Conservation (phyloP, 768 basidiomycete genomes). For the Albatrellus ellisii region DNA sequence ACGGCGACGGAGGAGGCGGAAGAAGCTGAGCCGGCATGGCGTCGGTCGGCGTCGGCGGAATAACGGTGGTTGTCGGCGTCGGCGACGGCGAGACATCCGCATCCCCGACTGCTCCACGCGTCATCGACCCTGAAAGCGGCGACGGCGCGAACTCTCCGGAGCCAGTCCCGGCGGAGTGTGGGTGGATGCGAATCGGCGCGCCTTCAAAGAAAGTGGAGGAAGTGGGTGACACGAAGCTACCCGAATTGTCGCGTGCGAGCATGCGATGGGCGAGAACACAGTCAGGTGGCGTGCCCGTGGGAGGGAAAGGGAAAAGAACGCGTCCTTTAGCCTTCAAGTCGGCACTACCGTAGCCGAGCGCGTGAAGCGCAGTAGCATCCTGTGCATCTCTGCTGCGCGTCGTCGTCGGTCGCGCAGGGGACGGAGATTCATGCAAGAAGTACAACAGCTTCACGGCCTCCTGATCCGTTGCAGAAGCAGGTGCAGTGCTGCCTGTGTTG, state of each 20-base stretch:
- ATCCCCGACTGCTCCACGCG: too few species aligned
- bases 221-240: conserved; percentile 31
- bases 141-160: conserved; percentile 3
- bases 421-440: conserved; percentile 75
- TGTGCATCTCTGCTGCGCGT: conserved; percentile 31
- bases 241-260: conserved; percentile 22
- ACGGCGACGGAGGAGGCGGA: conserved; percentile 7
- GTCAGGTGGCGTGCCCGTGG: conserved; percentile 14
- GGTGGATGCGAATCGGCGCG: too few species aligned
- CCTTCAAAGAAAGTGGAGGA: conserved; percentile 11
- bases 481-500: conserved; percentile 22
- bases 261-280: conserved; percentile 9
- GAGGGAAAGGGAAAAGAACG: conserved; percentile 45
- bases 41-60: conserved; percentile 13
- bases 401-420: conserved; percentile 50
- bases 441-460: conserved; percentile 84
- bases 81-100: conserved; percentile 1
- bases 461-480: conserved; percentile 41
- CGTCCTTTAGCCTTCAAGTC: conserved; percentile 49
- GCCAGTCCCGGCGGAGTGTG: conserved; percentile 6
- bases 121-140: conserved; percentile 3
- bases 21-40: conserved; percentile 1
- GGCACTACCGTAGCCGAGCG: conserved; percentile 35
- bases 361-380: conserved; percentile 44
- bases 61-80: conserved; percentile 5